Evolutionary conservation across 176 grass and related monocot genomes (phyloP).

Genomic region (Musa itinerans): DNA sequence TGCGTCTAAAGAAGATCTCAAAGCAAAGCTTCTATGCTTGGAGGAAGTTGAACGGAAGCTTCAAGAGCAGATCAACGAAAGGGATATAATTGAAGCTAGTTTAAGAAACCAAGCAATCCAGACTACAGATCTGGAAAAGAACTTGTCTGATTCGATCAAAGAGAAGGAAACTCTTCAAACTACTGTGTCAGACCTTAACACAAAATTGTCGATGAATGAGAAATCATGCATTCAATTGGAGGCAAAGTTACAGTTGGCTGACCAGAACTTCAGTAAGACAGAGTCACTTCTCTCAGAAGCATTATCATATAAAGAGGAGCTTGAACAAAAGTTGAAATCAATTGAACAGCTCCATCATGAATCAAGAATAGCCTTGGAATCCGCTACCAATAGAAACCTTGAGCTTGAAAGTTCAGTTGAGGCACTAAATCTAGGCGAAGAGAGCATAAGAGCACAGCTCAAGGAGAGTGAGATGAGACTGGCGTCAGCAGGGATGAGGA

Average conservation of each 20-base stretch:
- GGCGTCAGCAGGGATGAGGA: conserved; percentile 25
- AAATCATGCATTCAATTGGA: conserved; percentile 20
- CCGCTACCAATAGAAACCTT: conserved; percentile 42
- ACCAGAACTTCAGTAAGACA: conserved; percentile 38
- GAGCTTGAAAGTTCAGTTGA: conserved; percentile 52
- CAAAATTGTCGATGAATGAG: conserved; percentile 43
- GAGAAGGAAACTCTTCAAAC: conserved; percentile 51
- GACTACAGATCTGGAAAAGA: background rate
- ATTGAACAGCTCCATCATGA: conserved; percentile 49
- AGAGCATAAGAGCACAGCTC: conserved; percentile 35
- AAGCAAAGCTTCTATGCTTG: background rate
- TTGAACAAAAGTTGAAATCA: conserved; percentile 51
- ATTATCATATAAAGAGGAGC: conserved; percentile 56
- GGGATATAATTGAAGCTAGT: background rate
- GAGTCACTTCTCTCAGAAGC: conserved; percentile 56
- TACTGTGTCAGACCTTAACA: conserved; percentile 39
- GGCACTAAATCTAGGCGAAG: conserved; percentile 36
- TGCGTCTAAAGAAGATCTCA: background rate
- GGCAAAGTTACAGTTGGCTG: conserved; percentile 31
- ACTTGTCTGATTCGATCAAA: conserved; percentile 27
- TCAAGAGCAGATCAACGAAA: background rate
- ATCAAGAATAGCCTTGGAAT: conserved; percentile 36
- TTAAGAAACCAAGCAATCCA: background rate
- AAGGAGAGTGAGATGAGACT: conserved; percentile 28
- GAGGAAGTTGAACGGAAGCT: background rate